These are phyloP conservation scores for Raddia guianensis DNA, from an alignment of 176 grass and related monocot species.

Conservation along the genomic window DNA sequence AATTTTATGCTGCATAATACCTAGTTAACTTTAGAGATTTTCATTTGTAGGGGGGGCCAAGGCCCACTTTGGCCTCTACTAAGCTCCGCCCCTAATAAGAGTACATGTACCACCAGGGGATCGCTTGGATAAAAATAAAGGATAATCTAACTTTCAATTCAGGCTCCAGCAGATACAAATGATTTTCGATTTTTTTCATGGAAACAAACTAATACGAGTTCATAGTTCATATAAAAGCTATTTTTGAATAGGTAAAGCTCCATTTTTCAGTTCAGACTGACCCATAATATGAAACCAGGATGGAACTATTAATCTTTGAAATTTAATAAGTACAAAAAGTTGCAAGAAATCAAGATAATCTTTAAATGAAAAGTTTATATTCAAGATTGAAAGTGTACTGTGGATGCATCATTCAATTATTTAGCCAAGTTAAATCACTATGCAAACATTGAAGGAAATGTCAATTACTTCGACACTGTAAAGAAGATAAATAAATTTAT, in stretches of 20 bases:
- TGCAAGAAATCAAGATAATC: background rate
- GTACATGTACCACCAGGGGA: background rate
- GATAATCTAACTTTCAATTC: background rate
- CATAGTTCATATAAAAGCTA: conserved; percentile 4
- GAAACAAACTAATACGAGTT: conserved; percentile 21
- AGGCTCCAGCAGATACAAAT: conserved; percentile 16
- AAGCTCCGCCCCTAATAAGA: too few relatives aligned
- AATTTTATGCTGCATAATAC: too few relatives aligned
- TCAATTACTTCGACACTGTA: conserved; percentile 1
- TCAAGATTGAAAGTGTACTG: conserved; percentile 14
- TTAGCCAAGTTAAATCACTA: conserved; percentile 12
- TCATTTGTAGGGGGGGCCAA: too few relatives aligned
- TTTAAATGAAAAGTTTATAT: background rate
- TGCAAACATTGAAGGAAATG: conserved; percentile 10
- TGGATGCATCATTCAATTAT: background rate
- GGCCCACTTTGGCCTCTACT: too few relatives aligned
- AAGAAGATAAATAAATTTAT: conserved; percentile 11
- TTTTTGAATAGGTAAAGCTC: background rate
- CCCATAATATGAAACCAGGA: background rate
- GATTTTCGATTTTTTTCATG: background rate
- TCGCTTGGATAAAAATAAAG: conserved; percentile 2
- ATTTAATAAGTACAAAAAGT: background rate
- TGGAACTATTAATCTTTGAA: background rate
- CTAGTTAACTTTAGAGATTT: too few relatives aligned
- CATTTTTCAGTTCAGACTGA: conserved; percentile 19